phyloP scores from a whole-genome alignment of 2,329 filamentous ascomycete genomes.

The Fusarium beomiforme region DNA sequence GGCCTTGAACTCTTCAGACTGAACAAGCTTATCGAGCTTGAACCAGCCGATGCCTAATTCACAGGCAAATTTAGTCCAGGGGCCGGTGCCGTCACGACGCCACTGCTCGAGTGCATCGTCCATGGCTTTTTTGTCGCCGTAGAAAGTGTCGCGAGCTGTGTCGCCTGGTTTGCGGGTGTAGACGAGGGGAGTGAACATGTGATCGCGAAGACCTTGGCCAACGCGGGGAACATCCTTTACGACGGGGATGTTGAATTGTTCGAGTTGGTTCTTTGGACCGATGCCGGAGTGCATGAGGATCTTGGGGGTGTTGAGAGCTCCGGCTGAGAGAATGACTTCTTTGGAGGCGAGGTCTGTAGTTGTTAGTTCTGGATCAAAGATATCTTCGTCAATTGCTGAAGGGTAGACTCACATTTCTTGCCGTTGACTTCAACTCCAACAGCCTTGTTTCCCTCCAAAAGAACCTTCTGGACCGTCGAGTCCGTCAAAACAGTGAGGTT shows the following conservation, averaged over 20 bases:
- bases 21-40: constrained; percentile 53
- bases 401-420: constrained; percentile 22
- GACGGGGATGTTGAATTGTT: constrained; percentile 19
- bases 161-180: constrained; percentile 53
- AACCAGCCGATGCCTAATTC: constrained; percentile 55
- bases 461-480: constrained; percentile 29
- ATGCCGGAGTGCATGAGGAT: constrained; percentile 52
- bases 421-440: constrained; percentile 30
- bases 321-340: constrained; percentile 57
- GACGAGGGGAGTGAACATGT: constrained; percentile 51
- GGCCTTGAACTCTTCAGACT: constrained; percentile 59
- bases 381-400: too few species aligned
- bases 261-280: constrained; percentile 24
- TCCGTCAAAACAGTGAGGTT: constrained; percentile 51
- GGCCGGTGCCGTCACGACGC: constrained; percentile 54
- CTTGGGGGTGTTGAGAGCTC: constrained; percentile 53
- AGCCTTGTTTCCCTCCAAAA: constrained; percentile 29
- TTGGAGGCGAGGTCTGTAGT: constrained; percentile 46
- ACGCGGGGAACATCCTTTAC: constrained; percentile 49
- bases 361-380: background rate
- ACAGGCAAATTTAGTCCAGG: constrained; percentile 53
- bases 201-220: constrained; percentile 54
- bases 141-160: constrained; percentile 58
- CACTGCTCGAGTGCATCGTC: constrained; percentile 59
- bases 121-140: constrained; percentile 53